Conservation (phyloP, 1,284 basidiomycete genomes). For the Peniophora sp. region DNA sequence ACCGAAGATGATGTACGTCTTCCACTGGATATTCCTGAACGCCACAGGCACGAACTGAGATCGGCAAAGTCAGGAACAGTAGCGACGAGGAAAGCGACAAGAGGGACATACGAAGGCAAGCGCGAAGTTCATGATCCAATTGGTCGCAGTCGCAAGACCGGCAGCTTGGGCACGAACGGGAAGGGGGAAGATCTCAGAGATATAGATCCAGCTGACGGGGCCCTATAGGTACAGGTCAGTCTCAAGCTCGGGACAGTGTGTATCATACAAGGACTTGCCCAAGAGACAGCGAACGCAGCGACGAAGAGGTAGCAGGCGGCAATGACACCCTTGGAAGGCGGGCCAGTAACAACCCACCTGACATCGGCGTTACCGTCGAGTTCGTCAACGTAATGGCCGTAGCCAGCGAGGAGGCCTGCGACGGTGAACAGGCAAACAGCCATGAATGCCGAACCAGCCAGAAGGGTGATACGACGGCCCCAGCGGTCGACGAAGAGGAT, state of each 20-base stretch:
- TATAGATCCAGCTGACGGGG: constrained; percentile 19
- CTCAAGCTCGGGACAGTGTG: no score
- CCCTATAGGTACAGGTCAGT: no score
- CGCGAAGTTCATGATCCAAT: constrained; percentile 41
- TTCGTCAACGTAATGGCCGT: no score
- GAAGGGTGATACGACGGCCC: constrained; percentile 39
- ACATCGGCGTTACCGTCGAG: no score
- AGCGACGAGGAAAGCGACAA: constrained; percentile 3
- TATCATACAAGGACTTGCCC: no score
- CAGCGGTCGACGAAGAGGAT: constrained; percentile 30
- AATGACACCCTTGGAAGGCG: constrained; percentile 13
- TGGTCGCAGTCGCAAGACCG: constrained; percentile 38
- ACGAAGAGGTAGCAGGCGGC: constrained; percentile 15
- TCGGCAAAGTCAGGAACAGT: constrained; percentile 6
- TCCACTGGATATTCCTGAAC: no score
- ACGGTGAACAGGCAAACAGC: constrained; percentile 25
- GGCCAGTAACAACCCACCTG: constrained; percentile 23
- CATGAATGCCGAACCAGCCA: constrained; percentile 34
- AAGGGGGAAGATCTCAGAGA: constrained; percentile 30
- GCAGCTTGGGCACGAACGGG: constrained; percentile 40
- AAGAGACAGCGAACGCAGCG: no score
- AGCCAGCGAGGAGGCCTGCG: no score
- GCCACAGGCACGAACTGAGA: constrained; percentile 11
- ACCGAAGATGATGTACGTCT: no score
- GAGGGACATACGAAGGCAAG: constrained; percentile 23